phyloP scores from a whole-genome alignment of 148 eudicot genomes.

The Tetragonia tetragonoides region DNA sequence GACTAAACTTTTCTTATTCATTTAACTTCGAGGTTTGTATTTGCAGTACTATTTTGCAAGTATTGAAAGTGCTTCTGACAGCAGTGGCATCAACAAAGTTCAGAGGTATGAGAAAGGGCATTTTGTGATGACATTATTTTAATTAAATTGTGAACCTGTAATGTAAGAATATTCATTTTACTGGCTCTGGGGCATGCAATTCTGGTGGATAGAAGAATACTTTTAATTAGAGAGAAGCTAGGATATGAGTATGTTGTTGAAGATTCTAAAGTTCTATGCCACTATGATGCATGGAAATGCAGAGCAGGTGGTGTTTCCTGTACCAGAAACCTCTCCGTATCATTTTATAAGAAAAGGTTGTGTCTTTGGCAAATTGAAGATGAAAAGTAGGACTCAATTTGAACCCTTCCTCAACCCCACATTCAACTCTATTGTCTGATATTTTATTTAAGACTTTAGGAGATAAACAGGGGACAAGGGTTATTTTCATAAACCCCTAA shows the following conservation, averaged over 20 bases:
- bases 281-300: too few species aligned
- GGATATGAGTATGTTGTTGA: too few species aligned
- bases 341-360: too few species aligned
- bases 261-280: too few species aligned
- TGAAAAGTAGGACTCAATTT: too few species aligned
- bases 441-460: background rate
- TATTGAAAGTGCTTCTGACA: conserved; percentile 93
- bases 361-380: too few species aligned
- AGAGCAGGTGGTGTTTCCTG: too few species aligned
- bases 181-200: background rate
- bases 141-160: background rate
- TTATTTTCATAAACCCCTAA: background rate
- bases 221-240: too few species aligned
- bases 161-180: background rate
- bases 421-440: too few species aligned
- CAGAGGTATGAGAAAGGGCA: conserved; percentile 57
- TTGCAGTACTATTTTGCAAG: conserved; percentile 95
- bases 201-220: background rate
- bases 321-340: too few species aligned
- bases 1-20: conserved; percentile 13
- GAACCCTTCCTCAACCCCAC: too few species aligned
- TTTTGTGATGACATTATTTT: background rate
- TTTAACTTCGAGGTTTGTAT: conserved; percentile 14
- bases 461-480: background rate
- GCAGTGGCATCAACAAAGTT: conserved; percentile 90